Conservation (phyloP, 2,329 filamentous ascomycete species). For the Ceratocystis albifundus region DNA sequence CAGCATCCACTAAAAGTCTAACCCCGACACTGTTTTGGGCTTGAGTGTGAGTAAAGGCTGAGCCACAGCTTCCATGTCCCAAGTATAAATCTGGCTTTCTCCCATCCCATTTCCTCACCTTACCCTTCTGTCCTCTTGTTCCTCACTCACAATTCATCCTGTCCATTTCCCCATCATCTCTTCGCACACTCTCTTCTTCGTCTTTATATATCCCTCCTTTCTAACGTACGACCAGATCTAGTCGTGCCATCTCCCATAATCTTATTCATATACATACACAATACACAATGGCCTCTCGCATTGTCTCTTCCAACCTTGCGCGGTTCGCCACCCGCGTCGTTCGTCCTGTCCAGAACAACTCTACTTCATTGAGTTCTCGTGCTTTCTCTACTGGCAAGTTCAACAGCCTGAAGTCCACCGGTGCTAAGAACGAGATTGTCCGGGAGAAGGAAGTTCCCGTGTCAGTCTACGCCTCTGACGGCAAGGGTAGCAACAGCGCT, state of each 20-base stretch:
- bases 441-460: constrained; percentile 48
- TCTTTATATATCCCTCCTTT: not conserved
- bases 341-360: constrained; percentile 31
- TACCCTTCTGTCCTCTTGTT: not conserved
- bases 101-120: constrained; percentile 23
- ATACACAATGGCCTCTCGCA: constrained; percentile 28
- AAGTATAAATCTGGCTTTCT: constrained; percentile 18
- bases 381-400: constrained; percentile 20
- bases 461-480: constrained; percentile 40
- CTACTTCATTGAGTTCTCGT: constrained; percentile 20
- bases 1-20: constrained; percentile 4
- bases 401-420: constrained; percentile 26
- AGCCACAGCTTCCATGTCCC: not conserved
- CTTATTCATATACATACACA: constrained; percentile 22
- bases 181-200: not conserved
- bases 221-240: not conserved
- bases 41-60: not conserved
- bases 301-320: constrained; percentile 28
- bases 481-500: constrained; percentile 33
- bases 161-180: not conserved
- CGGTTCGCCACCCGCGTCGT: constrained; percentile 25
- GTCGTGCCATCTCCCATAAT: constrained; percentile 23
- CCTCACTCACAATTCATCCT: not conserved
- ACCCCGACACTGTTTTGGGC: constrained; percentile 2
- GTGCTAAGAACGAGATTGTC: constrained; percentile 40